Base-by-base conservation (phyloP, 2,329 filamentous ascomycete species). In the Neospermospora avenae region DNA sequence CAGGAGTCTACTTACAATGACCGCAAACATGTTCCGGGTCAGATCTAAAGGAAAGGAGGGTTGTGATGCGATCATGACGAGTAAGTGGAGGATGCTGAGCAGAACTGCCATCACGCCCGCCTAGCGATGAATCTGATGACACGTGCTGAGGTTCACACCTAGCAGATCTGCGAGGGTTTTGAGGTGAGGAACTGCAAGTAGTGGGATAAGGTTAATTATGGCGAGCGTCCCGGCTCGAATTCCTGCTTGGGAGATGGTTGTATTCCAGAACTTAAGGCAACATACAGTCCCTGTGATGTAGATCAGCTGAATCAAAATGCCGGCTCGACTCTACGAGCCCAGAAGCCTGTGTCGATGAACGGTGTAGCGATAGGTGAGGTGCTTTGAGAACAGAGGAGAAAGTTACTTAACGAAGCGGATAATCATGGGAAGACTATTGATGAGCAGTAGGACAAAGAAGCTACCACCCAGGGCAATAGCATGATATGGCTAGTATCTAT, bases 201-300 rank as follows among this genome's bases (percentile, higher is more conserved):
- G 59, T 22, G 54, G 59, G 13, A 63, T 65, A 18, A 64, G 37
- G 53, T 66, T 68, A 18, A 68, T 61, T 28, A 64, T 22, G 11
- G 57, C 42, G n/a, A 68, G 60, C 25, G 42, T 57, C 35, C 51
- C 64, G 18, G 63, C 64, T 57, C 49, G 55, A 77, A 72, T 68
- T 74, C 71, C 41, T 18, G 49, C 61, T 57, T 65, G 1, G 24
- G 39, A 55, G 42, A 55, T 59, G 14, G 53, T 63, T 14, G 42
- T 49, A 49, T 52, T 22, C 25, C 20, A 52, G 51, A 60, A 63
- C 18, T 48, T 25, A 22, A 65, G 31, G 46, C 37, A 62, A 58
- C 5, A 65, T 58, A 59, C 35, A 55, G 57, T 65, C 13, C 37
- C 34, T 57, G 51, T 24, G 14, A 65, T 65, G 34, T 65, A 65